Base-by-base conservation (phyloP, 179 eudicot species). In the Actinidia arguta region DNA sequence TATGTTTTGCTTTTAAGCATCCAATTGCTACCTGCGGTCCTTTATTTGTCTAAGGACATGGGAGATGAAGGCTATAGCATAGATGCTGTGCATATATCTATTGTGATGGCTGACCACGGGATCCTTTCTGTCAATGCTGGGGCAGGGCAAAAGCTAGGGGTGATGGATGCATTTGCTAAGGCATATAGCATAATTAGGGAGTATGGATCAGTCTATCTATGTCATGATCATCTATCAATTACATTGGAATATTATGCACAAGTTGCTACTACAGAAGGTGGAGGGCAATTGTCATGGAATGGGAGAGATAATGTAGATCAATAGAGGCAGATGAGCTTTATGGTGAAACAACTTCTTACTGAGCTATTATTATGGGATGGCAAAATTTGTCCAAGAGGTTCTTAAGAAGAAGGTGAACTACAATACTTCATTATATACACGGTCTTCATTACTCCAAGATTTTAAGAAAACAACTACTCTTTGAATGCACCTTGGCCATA, bases 161-260 rank as follows among this genome's bases (percentile, higher is more conserved):
- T 89, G 83, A 96, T 96, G 98, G 98, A 95, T 92, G 96, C 99
- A 83, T 88, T 81, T 86, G 98, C 98, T 12, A 98, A 95, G 89
- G 91, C 91, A 47, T 88, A 98, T 78, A 91, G 94, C 87, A 87
- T 95, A 79, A 93, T 95, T 76, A 89, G 93, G 86, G 97, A 93
- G 87, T 94, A 91, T 87, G 99, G 99, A 31, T 90, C 95, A 47
- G 89, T 90, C 22, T 94, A 93, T 88, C 46, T 95, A 81, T 91
- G 97, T 56, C 88, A 90, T n/a, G 97, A n/a, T n/a, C n/a, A n/a
- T n/a, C n/a, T n/a, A n/a, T n/a, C n/a, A n/a, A n/a, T n/a, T n/a
- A n/a, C n/a, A n/a, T n/a, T n/a, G n/a, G n/a, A n/a, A n/a, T n/a
- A n/a, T n/a, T n/a, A n/a, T n/a, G n/a, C n/a, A n/a, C n/a, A n/a